Evolutionary conservation across 2,329 filamentous ascomycete species (phyloP).

Genomic region (Aspergillus persii): DNA sequence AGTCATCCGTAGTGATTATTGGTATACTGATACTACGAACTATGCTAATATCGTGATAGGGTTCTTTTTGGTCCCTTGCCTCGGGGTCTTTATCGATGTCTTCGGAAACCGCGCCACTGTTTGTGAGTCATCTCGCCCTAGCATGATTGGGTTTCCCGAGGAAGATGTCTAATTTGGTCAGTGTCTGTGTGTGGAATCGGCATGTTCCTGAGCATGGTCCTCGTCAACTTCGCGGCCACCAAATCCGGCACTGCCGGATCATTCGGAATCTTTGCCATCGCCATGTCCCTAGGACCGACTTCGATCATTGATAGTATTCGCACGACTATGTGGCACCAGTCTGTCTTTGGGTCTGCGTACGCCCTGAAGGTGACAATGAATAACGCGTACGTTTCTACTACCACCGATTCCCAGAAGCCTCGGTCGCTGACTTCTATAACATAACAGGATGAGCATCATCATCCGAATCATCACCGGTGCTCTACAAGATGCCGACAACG

Average conservation of each 20-base stretch:
- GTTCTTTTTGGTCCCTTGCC: conserved; percentile 58
- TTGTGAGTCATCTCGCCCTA: conserved; percentile 26
- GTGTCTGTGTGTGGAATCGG: conserved; percentile 47
- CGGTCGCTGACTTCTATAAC: conserved; percentile 5
- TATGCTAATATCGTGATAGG: conserved; percentile 12
- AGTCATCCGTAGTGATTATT: neutral
- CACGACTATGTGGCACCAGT: conserved; percentile 59
- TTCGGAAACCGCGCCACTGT: conserved; percentile 53
- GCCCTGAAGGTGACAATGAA: conserved; percentile 62
- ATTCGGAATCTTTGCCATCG: conserved; percentile 60
- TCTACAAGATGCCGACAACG: conserved; percentile 57
- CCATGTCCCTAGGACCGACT: conserved; percentile 55
- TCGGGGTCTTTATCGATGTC: conserved; percentile 58
- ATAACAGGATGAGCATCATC: conserved; percentile 57
- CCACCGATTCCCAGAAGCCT: neutral
- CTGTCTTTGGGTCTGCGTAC: conserved; percentile 60
- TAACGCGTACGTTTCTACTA: conserved; percentile 45
- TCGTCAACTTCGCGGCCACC: conserved; percentile 53
- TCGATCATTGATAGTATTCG: conserved; percentile 61
- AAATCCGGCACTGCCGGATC: conserved; percentile 55
- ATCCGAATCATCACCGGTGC: conserved; percentile 57
- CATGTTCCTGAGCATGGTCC: conserved; percentile 54
- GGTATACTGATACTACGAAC: neutral
- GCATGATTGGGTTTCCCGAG: neutral
- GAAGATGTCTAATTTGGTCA: neutral